phyloP scores from a whole-genome alignment of 768 basidiomycete genomes.

The Rhodocollybia butyracea region DNA sequence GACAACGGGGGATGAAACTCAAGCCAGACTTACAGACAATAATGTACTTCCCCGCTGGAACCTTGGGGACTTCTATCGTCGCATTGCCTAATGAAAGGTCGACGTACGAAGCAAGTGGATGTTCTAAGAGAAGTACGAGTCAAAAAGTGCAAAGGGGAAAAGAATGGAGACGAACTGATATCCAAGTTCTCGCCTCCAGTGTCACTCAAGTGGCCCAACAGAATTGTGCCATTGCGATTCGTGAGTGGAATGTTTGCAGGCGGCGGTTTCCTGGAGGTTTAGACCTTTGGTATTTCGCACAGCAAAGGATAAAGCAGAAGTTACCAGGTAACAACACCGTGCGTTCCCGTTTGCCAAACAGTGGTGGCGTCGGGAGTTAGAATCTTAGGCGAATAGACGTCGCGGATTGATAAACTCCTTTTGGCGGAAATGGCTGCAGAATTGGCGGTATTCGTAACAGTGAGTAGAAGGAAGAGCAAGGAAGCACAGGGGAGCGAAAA shows the following conservation, averaged over 20 bases:
- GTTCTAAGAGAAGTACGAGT: constrained; percentile 26
- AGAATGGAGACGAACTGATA: constrained; percentile 28
- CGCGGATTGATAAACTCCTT: constrained; percentile 18
- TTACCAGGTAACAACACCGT: constrained; percentile 42
- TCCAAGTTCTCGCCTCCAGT: constrained; percentile 45
- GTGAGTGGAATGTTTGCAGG: constrained; percentile 28
- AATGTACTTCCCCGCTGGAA: constrained; percentile 37
- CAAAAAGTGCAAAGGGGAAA: background rate
- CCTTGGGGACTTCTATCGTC: constrained; percentile 40
- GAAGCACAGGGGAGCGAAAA: constrained; percentile 15
- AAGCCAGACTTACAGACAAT: constrained; percentile 42
- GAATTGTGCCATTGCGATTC: constrained; percentile 37
- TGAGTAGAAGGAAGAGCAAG: constrained; percentile 18
- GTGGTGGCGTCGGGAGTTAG: constrained; percentile 33
- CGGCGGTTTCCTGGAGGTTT: no score
- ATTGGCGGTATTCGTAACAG: constrained; percentile 13
- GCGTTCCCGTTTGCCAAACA: constrained; percentile 36
- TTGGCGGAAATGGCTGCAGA: constrained; percentile 21
- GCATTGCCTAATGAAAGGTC: constrained; percentile 40
- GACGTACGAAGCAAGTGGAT: constrained; percentile 48
- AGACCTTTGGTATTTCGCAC: no score
- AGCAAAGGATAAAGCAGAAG: constrained; percentile 16
- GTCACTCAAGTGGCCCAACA: constrained; percentile 41
- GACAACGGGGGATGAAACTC: background rate
- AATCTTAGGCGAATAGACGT: constrained; percentile 41